Conservation (phyloP, 2,329 filamentous ascomycete species). For the Dactylonectria macrodidyma region DNA sequence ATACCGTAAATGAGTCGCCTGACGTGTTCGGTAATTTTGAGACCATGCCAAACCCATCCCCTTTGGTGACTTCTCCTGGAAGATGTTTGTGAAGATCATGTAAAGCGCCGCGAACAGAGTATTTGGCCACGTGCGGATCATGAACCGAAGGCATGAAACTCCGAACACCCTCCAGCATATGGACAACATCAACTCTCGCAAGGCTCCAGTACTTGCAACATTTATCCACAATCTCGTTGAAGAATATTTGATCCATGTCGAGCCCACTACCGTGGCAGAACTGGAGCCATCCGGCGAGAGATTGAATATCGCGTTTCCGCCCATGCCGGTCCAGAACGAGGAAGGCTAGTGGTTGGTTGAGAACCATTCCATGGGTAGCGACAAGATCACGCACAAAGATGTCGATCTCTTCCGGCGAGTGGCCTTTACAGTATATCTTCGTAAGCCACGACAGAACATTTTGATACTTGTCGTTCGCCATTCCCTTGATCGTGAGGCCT, state of each 20-base stretch:
- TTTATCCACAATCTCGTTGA: slow-evolving; percentile 45
- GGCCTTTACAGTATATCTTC: slow-evolving; percentile 48
- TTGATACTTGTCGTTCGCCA: slow-evolving; percentile 44
- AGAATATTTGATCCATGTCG: slow-evolving; percentile 49
- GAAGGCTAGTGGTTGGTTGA: slow-evolving; percentile 49
- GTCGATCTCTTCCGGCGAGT: slow-evolving; percentile 48
- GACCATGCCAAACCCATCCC: slow-evolving; percentile 25
- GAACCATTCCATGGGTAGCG: slow-evolving; percentile 43
- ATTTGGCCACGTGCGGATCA: slow-evolving; percentile 42
- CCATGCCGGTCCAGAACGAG: slow-evolving; percentile 51
- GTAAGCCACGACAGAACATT: slow-evolving; percentile 52
- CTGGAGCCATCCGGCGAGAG: slow-evolving; percentile 51
- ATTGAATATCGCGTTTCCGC: slow-evolving; percentile 46
- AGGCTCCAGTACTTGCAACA: slow-evolving; percentile 55
- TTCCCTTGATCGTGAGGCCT: slow-evolving; percentile 38
- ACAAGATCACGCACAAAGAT: slow-evolving; percentile 48
- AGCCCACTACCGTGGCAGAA: slow-evolving; percentile 51
- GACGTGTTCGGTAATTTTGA: slow-evolving; percentile 34
- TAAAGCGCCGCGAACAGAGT: slow-evolving; percentile 38
- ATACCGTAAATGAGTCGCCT: slow-evolving; percentile 41
- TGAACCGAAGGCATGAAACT: slow-evolving; percentile 42
- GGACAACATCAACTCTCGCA: slow-evolving; percentile 37
- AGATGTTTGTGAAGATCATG: slow-evolving; percentile 39
- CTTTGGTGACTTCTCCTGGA: slow-evolving; percentile 31
- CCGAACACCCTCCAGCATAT: slow-evolving; percentile 48